Base-by-base conservation (phyloP, 2,329 filamentous ascomycete genomes). In the Rosellinia necatrix region DNA sequence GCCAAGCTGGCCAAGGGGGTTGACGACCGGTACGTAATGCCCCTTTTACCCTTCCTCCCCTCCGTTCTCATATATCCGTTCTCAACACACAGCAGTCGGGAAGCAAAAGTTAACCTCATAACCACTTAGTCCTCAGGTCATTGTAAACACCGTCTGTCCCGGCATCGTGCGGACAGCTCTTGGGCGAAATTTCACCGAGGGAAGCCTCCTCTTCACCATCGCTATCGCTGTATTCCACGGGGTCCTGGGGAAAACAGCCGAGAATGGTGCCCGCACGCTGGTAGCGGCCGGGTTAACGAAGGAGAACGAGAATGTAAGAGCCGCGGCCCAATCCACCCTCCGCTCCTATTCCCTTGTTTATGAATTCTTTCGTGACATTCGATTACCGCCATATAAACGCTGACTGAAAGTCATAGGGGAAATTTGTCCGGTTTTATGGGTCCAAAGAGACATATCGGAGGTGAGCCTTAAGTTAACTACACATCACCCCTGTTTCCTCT, bases 91-190 rank as follows among this genome's bases (percentile, higher is more conserved):
- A n/a, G n/a, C n/a, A n/a, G n/a, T n/a, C n/a, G n/a, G n/a, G 13
- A 24, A 47, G 17, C 4, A 24, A 15, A 34, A 46, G 25, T 41
- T 56, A 3, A 56, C 46, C 10, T 7, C n/a, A 17, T 13, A 8
- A 12, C 32, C 4, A 5, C 9, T 24, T 22, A 68, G 66, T 6
- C 67, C 68, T 4, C 56, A 67, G 19, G 67, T 69, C 35, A 64
- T 70, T 37, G 19, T 70, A 48, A 69, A 70, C 43, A 66, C 63
- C 5, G 48, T 64, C 41, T 70, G 66, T 21, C 67, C 68, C 0
- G 69, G 69, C 15, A 27, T 66, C 9, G 63, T 69, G 3, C 49
- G 49, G 9, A 64, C 69, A 22, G 49, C 58, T 7, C 60, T 69
- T 1, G 24, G 60, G 7, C 58, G 60, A 13, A 22, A 60, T 12